Evolutionary conservation across 352 stramenopile genomes (phyloP).

Genomic region (Globisporangium alternatum): DNA sequence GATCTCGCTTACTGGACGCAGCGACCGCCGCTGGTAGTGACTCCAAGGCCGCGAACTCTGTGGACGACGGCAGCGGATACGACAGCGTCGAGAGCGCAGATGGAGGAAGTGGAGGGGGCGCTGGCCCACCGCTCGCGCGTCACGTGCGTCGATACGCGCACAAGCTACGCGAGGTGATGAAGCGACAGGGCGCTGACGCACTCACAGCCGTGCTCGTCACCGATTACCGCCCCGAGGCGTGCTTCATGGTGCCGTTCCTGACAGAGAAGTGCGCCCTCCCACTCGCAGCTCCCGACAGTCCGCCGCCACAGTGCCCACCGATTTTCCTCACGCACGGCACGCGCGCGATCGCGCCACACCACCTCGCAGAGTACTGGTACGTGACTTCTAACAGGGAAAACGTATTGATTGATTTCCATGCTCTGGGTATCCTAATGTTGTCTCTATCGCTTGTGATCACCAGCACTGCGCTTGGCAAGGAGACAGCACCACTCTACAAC

Average conservation of each 20-base stretch:
- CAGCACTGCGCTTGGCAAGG: conserved; percentile 44
- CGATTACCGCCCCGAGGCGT: conserved; percentile 65
- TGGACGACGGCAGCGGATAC: conserved; percentile 41
- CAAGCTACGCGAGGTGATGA: conserved; percentile 54
- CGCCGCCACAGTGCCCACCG: conserved; percentile 23
- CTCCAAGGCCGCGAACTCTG: conserved; percentile 20
- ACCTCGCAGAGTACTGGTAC: conserved; percentile 77
- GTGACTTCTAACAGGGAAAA: neutral
- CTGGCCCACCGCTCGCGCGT: conserved; percentile 9
- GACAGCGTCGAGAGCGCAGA: conserved; percentile 24
- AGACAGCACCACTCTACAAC: conserved; percentile 47
- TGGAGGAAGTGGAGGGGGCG: conserved; percentile 21
- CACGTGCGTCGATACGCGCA: conserved; percentile 43
- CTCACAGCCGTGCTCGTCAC: conserved; percentile 60
- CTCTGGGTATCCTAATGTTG: neutral
- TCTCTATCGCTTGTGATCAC: conserved; percentile 9
- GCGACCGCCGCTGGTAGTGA: conserved; percentile 3
- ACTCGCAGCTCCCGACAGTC: conserved; percentile 13
- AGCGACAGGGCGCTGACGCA: conserved; percentile 31
- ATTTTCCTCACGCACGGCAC: conserved; percentile 80
- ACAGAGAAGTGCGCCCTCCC: conserved; percentile 51
- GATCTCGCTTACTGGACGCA: conserved; percentile 8
- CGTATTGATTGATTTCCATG: no score
- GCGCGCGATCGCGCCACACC: conserved; percentile 62
- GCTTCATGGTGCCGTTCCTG: conserved; percentile 74